These are phyloP conservation scores for Pittosporum tobira DNA, from an alignment of 129 eudicot genomes.

Conservation along the genomic window DNA sequence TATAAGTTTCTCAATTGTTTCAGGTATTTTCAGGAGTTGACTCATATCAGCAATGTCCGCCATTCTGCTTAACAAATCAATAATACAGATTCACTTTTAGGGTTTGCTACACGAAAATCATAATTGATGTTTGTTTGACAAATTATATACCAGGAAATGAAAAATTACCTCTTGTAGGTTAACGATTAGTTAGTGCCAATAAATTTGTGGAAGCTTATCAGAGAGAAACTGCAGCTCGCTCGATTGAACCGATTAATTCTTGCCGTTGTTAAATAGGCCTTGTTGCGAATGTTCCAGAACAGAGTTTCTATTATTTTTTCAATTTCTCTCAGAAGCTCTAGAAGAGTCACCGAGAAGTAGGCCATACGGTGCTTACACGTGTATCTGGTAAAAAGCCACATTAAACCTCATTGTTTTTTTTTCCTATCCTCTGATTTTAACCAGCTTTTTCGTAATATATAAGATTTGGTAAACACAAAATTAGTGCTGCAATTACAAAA, in stretches of 20 bases:
- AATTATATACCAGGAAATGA: background rate
- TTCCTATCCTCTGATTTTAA: too few relatives aligned
- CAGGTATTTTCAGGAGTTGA: conserved; percentile 44
- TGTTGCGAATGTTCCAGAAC: background rate
- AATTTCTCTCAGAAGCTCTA: background rate
- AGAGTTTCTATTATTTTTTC: background rate
- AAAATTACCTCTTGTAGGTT: background rate
- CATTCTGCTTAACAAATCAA: conserved; percentile 22
- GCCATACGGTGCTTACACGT: background rate
- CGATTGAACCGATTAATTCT: too few relatives aligned
- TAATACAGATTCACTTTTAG: too few relatives aligned
- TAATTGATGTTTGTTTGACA: conserved; percentile 15
- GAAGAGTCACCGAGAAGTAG: background rate
- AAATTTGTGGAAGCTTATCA: too few relatives aligned
- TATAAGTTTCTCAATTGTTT: conserved; percentile 21
- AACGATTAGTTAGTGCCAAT: background rate
- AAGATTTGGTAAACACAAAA: too few relatives aligned
- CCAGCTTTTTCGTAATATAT: too few relatives aligned
- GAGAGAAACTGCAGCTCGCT: background rate
- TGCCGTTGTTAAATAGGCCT: background rate
- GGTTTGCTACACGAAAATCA: too few relatives aligned
- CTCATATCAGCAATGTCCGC: conserved; percentile 29
- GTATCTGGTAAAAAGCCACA: background rate
- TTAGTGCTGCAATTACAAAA: too few relatives aligned
- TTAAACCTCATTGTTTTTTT: background rate